A percentile compares a stretch with the other conserved stretches of the same genome.
Evolutionary conservation across 306 rosid genomes (phyloP).

Genomic region (Potentilla sterilis): DNA sequence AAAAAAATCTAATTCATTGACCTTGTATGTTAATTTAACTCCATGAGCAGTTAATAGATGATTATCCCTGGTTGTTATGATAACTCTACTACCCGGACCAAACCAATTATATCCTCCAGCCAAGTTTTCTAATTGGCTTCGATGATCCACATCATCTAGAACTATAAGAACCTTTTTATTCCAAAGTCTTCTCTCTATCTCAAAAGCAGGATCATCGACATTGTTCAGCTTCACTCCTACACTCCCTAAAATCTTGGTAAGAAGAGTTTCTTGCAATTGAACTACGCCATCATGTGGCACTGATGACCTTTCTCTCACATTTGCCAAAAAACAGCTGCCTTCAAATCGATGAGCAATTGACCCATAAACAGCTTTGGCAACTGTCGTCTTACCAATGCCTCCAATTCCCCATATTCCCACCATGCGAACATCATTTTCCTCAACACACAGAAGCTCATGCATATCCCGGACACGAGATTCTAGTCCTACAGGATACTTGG

Average conservation of each 20-base stretch:
- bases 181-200: neutral
- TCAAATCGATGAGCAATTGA: constrained; percentile 1
- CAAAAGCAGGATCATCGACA: neutral
- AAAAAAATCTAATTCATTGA: neutral
- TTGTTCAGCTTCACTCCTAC: neutral
- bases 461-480: constrained; percentile 5
- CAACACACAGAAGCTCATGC: neutral
- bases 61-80: neutral
- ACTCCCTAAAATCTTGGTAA: neutral
- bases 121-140: neutral
- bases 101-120: neutral
- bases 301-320: constrained; percentile 9
- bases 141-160: constrained; percentile 2
- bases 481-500: constrained; percentile 14
- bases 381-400: constrained; percentile 6
- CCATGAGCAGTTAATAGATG: neutral
- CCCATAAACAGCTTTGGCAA: constrained; percentile 1
- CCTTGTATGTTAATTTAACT: neutral
- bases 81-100: neutral
- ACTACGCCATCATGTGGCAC: constrained; percentile 1
- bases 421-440: neutral
- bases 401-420: constrained; percentile 8
- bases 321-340: constrained; percentile 1
- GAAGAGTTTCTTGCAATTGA: constrained; percentile 2
- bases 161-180: neutral